Conservation (phyloP, 208 protist species). For the Trypanosoma conorhini region DNA sequence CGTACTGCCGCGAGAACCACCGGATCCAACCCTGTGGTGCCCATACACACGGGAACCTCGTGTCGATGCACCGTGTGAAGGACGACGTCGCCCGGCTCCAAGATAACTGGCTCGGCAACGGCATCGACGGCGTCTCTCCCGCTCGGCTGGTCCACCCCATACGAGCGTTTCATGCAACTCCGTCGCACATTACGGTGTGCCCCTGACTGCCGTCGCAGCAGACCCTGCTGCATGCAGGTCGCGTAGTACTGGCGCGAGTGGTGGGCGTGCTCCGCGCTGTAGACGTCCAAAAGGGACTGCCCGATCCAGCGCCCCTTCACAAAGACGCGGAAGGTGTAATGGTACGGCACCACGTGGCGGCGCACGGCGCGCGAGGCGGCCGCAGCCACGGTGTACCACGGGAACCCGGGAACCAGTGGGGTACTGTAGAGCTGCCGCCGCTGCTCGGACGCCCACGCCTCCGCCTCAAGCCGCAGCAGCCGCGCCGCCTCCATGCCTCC, state of each 20-base stretch:
- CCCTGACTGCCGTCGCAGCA: constrained; percentile 43
- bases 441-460: constrained; percentile 41
- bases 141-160: constrained; percentile 8
- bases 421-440: constrained; percentile 61
- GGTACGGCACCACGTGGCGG: constrained; percentile 89
- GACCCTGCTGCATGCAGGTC: constrained; percentile 68
- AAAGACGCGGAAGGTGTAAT: constrained; percentile 88
- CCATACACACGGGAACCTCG: constrained; percentile 89
- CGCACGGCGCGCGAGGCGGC: constrained; percentile 19
- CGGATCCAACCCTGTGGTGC: constrained; percentile 52
- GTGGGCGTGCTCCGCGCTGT: constrained; percentile 85
- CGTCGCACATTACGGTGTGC: constrained; percentile 18
- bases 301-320: constrained; percentile 95
- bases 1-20: constrained; percentile 51
- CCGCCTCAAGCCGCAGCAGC: constrained; percentile 47
- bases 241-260: constrained; percentile 85
- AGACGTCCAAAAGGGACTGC: constrained; percentile 80
- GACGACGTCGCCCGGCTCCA: constrained; percentile 84
- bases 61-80: constrained; percentile 93
- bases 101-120: background rate
- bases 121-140: constrained; percentile 2
- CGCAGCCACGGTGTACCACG: constrained; percentile 61
- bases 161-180: constrained; percentile 30
- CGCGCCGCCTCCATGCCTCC: constrained; percentile 15
- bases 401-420: constrained; percentile 63